phyloP scores from a whole-genome alignment of 1,284 basidiomycete genomes.

The Trichosporon sp. region DNA sequence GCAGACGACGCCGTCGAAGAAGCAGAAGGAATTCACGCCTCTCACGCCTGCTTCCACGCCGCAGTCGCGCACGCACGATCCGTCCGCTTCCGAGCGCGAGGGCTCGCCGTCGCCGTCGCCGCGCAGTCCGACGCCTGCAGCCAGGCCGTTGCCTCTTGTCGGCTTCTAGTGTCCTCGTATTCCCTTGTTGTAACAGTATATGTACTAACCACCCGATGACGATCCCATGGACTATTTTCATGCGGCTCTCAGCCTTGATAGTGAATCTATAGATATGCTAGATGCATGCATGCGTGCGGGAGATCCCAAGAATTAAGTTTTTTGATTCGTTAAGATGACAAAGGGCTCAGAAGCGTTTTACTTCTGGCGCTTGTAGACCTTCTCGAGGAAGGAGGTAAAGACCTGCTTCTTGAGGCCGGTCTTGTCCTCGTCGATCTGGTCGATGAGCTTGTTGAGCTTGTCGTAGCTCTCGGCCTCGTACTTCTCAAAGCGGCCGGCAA shows the following conservation, averaged over 20 bases:
- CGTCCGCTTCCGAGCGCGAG: not conserved
- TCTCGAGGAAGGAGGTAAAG: conserved; percentile 80
- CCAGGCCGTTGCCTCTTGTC: not conserved
- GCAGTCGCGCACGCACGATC: not conserved
- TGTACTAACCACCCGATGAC: not conserved
- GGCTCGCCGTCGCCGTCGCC: conserved; percentile 19
- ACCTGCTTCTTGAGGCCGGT: conserved; percentile 74
- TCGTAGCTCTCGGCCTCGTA: conserved; percentile 80
- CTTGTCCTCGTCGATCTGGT: conserved; percentile 66
- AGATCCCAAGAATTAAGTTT: not conserved
- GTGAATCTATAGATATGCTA: conserved; percentile 19
- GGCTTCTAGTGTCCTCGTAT: not conserved
- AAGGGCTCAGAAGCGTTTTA: conserved; percentile 50
- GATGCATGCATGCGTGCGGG: conserved; percentile 6
- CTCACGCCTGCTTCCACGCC: conserved; percentile 12
- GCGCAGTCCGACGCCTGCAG: not conserved
- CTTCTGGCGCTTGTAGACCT: conserved; percentile 87
- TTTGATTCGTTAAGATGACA: not conserved
- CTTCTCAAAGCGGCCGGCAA: conserved; percentile 68
- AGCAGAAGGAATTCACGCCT: conserved; percentile 15
- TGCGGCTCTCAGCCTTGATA: not conserved
- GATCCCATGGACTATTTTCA: not conserved
- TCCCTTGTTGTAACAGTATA: not conserved
- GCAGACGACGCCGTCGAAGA: conserved; percentile 22
- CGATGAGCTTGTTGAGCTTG: conserved; percentile 68